Evolutionary conservation across 129 eudicot genomes (phyloP), one percentile per base, ranked within the genome.

Genomic region (Saussurea involucrata): DNA sequence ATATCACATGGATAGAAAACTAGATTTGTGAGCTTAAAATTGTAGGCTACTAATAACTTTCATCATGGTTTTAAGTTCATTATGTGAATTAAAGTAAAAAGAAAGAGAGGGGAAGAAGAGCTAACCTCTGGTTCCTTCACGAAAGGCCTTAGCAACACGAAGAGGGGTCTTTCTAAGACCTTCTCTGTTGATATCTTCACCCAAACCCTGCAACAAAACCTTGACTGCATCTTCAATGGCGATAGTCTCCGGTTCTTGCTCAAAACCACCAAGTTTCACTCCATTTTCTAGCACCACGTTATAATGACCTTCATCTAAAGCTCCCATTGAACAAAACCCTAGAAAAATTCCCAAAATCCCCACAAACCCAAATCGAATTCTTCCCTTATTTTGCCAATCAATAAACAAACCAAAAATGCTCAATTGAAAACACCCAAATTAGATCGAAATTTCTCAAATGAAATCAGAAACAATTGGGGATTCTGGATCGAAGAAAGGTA

Each of bases 61-160:
- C 55, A 42, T n/a, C 55, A 42, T 42, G n/a, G 4, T 42, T 34
- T 34, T 34, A 34, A 34, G 40, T 34, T 7, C 2, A 27, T 27
- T 27, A n/a, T n/a, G n/a, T n/a, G n/a, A n/a, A n/a, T n/a, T n/a
- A 64, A 4, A 18, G 15, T 13, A n/a, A 25, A n/a, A 63, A 64
- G n/a, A 44, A 24, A 66, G n/a, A 17, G 40, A 44, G 55, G 4
- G 31, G 42, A 24, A 18, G 64, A 9, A 9, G 5, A 15, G 28
- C 49, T 21, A 7, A 95, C 97, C 99, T 91, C 90, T 81, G 2
- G 99, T 95, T 75, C 94, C 99, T 76, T 95, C 94, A 46, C 83
- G 78, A 18, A 95, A 82, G 31, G 98, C 98, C 87, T 91, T 91
- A 46, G 98, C 98, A 42, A 95, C 99, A 33, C 99, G 97, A 80